Percentiles rank a stretch among this genome's conserved stretches.
These are phyloP conservation scores for Microthlaspi erraticum DNA, from an alignment of 345 rosid genomes.

Conservation along the genomic window DNA sequence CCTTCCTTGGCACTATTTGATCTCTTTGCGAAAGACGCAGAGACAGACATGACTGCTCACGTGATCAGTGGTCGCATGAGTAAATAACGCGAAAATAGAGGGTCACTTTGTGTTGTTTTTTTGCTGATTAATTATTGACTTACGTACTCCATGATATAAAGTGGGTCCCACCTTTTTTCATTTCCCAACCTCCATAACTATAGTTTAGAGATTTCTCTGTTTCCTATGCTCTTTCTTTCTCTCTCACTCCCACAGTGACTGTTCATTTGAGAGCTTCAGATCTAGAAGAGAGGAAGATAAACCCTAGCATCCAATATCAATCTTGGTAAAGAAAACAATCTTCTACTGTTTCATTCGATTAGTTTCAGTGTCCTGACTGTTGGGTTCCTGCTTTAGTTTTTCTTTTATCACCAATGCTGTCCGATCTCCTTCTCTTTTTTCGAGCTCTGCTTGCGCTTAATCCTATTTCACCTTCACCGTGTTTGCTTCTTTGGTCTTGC, in stretches of 20 bases:
- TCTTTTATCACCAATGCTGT: constrained; percentile 29
- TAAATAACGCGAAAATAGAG: constrained; percentile 35
- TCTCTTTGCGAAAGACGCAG: background rate
- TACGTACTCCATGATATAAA: background rate
- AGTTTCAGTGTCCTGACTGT: background rate
- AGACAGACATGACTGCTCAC: constrained; percentile 15
- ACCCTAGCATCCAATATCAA: constrained; percentile 6
- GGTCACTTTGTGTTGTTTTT: constrained; percentile 23
- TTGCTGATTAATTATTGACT: constrained; percentile 27
- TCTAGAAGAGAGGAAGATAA: constrained; percentile 47
- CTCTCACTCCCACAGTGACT: constrained; percentile 3
- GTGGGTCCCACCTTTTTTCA: constrained; percentile 37
- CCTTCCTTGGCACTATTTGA: background rate
- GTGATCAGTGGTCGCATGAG: constrained; percentile 27
- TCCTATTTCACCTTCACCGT: background rate
- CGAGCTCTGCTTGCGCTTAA: constrained; percentile 31
- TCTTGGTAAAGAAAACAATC: background rate
- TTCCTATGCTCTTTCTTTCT: constrained; percentile 33
- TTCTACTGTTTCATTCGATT: constrained; percentile 11
- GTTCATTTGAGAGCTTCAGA: constrained; percentile 46
- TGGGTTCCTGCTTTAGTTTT: constrained; percentile 32
- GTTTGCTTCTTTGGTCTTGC: constrained; percentile 5
- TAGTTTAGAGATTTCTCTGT: constrained; percentile 40
- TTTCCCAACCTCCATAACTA: constrained; percentile 31
- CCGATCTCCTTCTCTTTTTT: constrained; percentile 33